Percentiles rank a stretch among this genome's conserved stretches.
phyloP scores from a whole-genome alignment of 1,284 basidiomycete genomes.

The Papiliotrema flavescens region DNA sequence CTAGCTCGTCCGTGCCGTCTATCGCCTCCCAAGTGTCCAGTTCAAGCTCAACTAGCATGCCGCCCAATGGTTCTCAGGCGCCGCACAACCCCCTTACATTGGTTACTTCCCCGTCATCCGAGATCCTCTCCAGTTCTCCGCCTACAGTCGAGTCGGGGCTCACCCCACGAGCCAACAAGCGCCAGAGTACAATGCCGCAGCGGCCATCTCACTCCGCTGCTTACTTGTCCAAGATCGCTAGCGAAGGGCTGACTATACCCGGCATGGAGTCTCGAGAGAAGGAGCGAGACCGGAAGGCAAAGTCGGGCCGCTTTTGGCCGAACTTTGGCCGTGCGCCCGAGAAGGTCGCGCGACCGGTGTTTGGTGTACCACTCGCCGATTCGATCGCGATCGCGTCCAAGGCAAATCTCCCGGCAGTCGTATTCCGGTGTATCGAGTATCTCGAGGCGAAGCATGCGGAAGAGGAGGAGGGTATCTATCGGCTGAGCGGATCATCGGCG shows the following conservation, averaged over 20 bases:
- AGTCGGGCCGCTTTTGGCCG: slow-evolving; percentile 78
- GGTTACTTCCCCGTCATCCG: slow-evolving; percentile 12
- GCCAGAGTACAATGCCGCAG: slow-evolving; percentile 43
- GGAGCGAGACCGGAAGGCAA: slow-evolving; percentile 80
- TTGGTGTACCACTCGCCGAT: slow-evolving; percentile 82
- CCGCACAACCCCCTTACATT: slow-evolving; percentile 9
- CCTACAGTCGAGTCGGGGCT: slow-evolving; percentile 7
- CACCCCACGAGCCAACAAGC: slow-evolving; percentile 29
- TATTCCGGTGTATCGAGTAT: slow-evolving; percentile 90
- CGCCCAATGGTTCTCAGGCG: neutral
- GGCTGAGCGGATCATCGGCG: slow-evolving; percentile 84
- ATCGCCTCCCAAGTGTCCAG: slow-evolving; percentile 6
- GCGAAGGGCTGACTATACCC: slow-evolving; percentile 32
- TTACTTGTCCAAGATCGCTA: slow-evolving; percentile 40
- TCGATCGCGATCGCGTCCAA: slow-evolving; percentile 84
- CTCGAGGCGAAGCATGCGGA: slow-evolving; percentile 86
- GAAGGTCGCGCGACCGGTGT: slow-evolving; percentile 68
- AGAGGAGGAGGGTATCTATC: slow-evolving; percentile 96
- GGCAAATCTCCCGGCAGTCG: slow-evolving; percentile 85
- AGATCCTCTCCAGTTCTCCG: slow-evolving; percentile 5
- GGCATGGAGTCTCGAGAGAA: slow-evolving; percentile 22
- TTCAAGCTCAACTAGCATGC: neutral
- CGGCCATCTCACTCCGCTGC: slow-evolving; percentile 31
- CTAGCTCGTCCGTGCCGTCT: slow-evolving; percentile 12
- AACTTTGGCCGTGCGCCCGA: slow-evolving; percentile 55